Conservation (phyloP, 2,329 filamentous ascomycete genomes). For the Nemania bipapillata region DNA sequence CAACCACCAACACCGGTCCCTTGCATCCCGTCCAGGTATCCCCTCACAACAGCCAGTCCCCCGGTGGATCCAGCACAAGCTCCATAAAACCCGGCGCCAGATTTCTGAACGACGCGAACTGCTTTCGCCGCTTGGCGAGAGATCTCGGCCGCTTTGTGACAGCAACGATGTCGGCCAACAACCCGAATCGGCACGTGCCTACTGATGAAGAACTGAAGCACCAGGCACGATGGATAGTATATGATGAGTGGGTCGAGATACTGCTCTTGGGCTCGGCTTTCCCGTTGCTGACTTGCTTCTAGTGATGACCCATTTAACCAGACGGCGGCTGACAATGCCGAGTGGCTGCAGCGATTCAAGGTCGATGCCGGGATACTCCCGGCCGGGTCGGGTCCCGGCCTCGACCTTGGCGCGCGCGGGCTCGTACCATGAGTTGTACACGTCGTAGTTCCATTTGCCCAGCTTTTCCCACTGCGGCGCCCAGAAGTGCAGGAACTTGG, state of each 20-base stretch:
- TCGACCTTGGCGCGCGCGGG: no score
- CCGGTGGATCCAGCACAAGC: slow-evolving; percentile 16
- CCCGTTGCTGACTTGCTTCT: neutral
- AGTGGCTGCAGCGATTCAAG: slow-evolving; percentile 73
- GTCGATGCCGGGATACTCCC: slow-evolving; percentile 64
- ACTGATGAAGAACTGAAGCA: slow-evolving; percentile 72
- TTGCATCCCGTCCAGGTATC: neutral
- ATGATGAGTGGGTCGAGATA: slow-evolving; percentile 65
- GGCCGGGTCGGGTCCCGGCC: slow-evolving; percentile 62
- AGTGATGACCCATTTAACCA: slow-evolving; percentile 73
- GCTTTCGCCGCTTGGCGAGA: slow-evolving; percentile 65
- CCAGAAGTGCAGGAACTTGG: slow-evolving; percentile 46
- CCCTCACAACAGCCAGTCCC: slow-evolving; percentile 20
- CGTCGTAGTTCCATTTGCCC: slow-evolving; percentile 45
- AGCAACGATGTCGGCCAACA: slow-evolving; percentile 67
- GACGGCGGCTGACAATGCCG: slow-evolving; percentile 70
- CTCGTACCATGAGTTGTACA: slow-evolving; percentile 48
- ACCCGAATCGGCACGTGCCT: slow-evolving; percentile 68
- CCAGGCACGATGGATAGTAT: slow-evolving; percentile 71
- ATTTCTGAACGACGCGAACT: slow-evolving; percentile 70
- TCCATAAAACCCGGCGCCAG: slow-evolving; percentile 52
- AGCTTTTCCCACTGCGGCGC: slow-evolving; percentile 44
- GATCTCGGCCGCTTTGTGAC: slow-evolving; percentile 65
- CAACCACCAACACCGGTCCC: slow-evolving; percentile 8
- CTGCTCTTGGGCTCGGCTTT: neutral